Conservation (phyloP, 2,329 filamentous ascomycete genomes). For the Cercospora sojina region DNA sequence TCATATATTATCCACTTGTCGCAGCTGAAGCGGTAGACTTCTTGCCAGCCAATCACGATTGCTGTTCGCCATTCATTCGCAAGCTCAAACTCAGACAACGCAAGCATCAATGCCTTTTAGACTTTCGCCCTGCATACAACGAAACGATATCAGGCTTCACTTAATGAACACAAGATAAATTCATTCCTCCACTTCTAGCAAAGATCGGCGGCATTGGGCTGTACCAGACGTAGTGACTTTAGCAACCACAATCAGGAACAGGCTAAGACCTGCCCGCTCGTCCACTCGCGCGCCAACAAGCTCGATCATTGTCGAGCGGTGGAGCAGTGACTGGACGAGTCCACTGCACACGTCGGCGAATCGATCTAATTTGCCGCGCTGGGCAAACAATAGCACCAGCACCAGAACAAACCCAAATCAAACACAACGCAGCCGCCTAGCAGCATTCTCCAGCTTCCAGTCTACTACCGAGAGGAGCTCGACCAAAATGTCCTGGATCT, state of each 20-base stretch:
- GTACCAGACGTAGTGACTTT: background rate
- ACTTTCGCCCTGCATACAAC: slow-evolving; percentile 13
- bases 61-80: slow-evolving; percentile 8
- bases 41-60: slow-evolving; percentile 11
- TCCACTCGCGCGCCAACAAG: background rate
- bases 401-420: background rate
- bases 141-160: slow-evolving; percentile 15
- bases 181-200: background rate
- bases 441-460: background rate
- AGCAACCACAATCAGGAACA: background rate
- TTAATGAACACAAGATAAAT: slow-evolving; percentile 11
- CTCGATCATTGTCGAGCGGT: background rate
- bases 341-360: background rate
- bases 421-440: slow-evolving; percentile 4
- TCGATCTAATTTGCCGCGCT: background rate
- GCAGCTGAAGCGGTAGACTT: slow-evolving; percentile 3
- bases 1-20: slow-evolving; percentile 1
- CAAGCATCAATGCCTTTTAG: slow-evolving; percentile 16
- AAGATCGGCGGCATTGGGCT: slow-evolving; percentile 6
- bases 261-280: background rate
- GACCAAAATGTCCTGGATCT: slow-evolving; percentile 18
- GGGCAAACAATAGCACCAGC: background rate
- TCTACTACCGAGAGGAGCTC: background rate
- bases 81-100: slow-evolving; percentile 5
- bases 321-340: background rate